These are phyloP conservation scores for Diaporthe velutina DNA, from an alignment of 2,329 filamentous ascomycete genomes.

Conservation along the genomic window DNA sequence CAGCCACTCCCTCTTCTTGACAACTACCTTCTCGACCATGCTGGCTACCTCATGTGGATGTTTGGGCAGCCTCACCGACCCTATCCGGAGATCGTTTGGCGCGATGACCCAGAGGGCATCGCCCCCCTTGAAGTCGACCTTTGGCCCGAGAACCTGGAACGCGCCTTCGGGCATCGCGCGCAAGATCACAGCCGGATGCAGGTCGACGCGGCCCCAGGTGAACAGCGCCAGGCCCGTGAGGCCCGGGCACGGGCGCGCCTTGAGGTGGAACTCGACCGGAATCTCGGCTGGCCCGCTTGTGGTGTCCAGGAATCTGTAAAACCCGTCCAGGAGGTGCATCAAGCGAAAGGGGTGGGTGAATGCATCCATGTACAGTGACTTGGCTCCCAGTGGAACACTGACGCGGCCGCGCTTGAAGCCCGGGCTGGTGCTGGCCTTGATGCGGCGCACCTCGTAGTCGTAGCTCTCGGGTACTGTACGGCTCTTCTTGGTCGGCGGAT, in stretches of 20 bases:
- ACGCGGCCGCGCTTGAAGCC: rapidly evolving
- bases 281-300: rapidly evolving
- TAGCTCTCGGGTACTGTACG: not conserved
- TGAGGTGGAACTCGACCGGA: constrained; percentile 4
- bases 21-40: not conserved
- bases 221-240: not conserved
- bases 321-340: not conserved
- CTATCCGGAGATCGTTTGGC: not conserved
- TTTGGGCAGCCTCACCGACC: not conserved
- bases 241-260: not conserved
- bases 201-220: not conserved
- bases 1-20: not conserved
- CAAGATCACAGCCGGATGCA: constrained; percentile 11
- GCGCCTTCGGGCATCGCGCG: not conserved
- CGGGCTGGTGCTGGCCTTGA: rapidly evolving
- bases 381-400: not conserved
- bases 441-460: not conserved
- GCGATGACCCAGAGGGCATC: not conserved
- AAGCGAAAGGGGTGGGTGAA: constrained; percentile 12
- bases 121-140: not conserved
- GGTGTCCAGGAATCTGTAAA: not conserved
- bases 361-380: not conserved
- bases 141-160: not conserved
- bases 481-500: not conserved
- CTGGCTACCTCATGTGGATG: not conserved